Base-by-base conservation (phyloP, 176 grass and related monocot species). In the Ananas comosus region DNA sequence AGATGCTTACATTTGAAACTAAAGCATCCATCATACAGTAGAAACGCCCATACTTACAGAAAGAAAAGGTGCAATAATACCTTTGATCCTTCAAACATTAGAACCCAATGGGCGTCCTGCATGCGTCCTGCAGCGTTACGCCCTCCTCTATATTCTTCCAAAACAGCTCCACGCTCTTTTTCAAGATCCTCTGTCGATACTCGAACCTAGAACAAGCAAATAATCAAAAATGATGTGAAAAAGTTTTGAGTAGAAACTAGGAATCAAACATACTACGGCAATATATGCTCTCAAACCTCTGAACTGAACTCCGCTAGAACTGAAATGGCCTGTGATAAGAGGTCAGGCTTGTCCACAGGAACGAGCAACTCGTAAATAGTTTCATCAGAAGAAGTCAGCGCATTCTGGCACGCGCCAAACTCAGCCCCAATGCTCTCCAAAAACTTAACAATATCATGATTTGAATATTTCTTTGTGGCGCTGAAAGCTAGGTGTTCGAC, bases 401-500 rank as follows among this genome's bases (percentile, higher is more conserved):
- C 94, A 84, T 99, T 99, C 80, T 99, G 94, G 51, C 94, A 99
- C 22, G 94, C 87, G 64, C 90, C 90, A 68, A 99, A 99, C 72
- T 99, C 94, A 49, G 94, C 90, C 9, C 94, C 94, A 24, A 99
- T 99, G 82, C 94, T 99, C 88, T 99, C 94, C 49, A 99, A 85
- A 82, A 99, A 99, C 75, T 88, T 99, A 67, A 99, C 75, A 53
- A 99, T 99, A 76, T 99, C 94, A 70, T 99, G 94, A 68, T 99
- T 99, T 21, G 87, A 91, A 76, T 99, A 99, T 57, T 82, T 86
- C 59, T 88, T 70, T 12, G 94, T 99, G 11, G 94, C 94, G 72
- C 94, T 99, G 82, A 99, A 99, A 51, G 94, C 89, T 49, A 99
- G 89, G 80, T 99, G 94, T 78, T 93, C 94, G 51, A 99, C 87